These are phyloP conservation scores for Geotrichum fermentans DNA, from an alignment of 1,139 yeast genomes.

Conservation along the genomic window DNA sequence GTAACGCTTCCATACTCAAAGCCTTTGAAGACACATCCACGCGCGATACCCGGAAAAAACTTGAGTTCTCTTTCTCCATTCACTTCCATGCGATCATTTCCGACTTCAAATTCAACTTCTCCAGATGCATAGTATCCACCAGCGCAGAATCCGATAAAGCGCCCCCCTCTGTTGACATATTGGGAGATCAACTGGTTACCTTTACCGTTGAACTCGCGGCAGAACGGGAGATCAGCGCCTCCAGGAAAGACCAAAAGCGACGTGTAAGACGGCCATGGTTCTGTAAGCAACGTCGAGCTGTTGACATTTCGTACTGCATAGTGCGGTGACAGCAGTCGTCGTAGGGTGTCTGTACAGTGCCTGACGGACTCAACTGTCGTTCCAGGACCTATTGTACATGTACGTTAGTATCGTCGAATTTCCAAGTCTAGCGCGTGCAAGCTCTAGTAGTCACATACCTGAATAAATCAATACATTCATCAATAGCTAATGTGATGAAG, in stretches of 20 bases:
- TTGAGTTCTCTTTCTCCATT: constrained; percentile 75
- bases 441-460: constrained; percentile 33
- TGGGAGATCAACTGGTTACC: constrained; percentile 58
- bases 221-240: constrained; percentile 90
- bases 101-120: constrained; percentile 78
- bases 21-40: constrained; percentile 79
- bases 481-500: constrained; percentile 1
- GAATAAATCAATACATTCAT: constrained; percentile 83
- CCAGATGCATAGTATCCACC: constrained; percentile 86
- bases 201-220: constrained; percentile 62
- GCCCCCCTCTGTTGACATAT: constrained; percentile 75
- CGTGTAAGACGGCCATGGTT: constrained; percentile 86
- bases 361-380: constrained; percentile 82
- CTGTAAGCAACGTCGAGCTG: constrained; percentile 57
- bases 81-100: constrained; percentile 66
- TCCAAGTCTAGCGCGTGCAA: not conserved
- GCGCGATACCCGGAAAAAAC: constrained; percentile 74
- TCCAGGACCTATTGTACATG: constrained; percentile 55
- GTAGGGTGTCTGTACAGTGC: constrained; percentile 71
- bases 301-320: constrained; percentile 79
- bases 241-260: constrained; percentile 85
- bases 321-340: constrained; percentile 74
- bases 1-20: constrained; percentile 69
- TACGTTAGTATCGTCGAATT: not conserved
- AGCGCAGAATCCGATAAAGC: constrained; percentile 86